Percentiles rank a stretch among this genome's conserved stretches.
Conservation (phyloP, 768 basidiomycete species). For the Russula olivacea region DNA sequence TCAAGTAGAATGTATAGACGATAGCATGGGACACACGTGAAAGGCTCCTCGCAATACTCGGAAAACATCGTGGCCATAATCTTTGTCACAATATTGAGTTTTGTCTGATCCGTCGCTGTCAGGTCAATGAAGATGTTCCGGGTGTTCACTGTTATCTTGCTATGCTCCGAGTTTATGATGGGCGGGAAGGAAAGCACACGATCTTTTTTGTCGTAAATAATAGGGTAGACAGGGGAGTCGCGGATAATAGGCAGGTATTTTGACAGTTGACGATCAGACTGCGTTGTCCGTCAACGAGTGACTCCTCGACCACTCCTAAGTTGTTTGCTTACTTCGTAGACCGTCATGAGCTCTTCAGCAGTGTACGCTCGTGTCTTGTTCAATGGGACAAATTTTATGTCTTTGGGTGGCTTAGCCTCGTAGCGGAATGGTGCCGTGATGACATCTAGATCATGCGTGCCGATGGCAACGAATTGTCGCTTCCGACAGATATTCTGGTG, state of each 20-base stretch:
- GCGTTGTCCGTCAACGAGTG: constrained; percentile 8
- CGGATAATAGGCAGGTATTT: constrained; percentile 89
- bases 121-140: constrained; percentile 94
- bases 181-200: constrained; percentile 95
- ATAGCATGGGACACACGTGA: constrained; percentile 58
- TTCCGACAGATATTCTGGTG: constrained; percentile 93
- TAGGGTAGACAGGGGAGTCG: constrained; percentile 93
- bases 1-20: constrained; percentile 9
- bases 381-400: constrained; percentile 89
- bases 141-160: constrained; percentile 93
- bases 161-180: constrained; percentile 96
- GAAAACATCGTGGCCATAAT: constrained; percentile 98
- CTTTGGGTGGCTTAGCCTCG: constrained; percentile 70
- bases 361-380: constrained; percentile 74
- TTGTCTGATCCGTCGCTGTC: constrained; percentile 94
- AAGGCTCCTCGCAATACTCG: constrained; percentile 89
- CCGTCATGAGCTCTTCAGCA: constrained; percentile 85
- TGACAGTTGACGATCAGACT: constrained; percentile 90
- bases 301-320: neutral
- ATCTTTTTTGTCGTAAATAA: constrained; percentile 90
- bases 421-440: constrained; percentile 84
- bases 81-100: constrained; percentile 92
- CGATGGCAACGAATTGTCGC: constrained; percentile 89
- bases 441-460: constrained; percentile 95
- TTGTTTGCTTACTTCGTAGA: constrained; percentile 71